Evolutionary conservation across 2,329 filamentous ascomycete genomes (phyloP).

Genomic region (Geosmithia putterillii): DNA sequence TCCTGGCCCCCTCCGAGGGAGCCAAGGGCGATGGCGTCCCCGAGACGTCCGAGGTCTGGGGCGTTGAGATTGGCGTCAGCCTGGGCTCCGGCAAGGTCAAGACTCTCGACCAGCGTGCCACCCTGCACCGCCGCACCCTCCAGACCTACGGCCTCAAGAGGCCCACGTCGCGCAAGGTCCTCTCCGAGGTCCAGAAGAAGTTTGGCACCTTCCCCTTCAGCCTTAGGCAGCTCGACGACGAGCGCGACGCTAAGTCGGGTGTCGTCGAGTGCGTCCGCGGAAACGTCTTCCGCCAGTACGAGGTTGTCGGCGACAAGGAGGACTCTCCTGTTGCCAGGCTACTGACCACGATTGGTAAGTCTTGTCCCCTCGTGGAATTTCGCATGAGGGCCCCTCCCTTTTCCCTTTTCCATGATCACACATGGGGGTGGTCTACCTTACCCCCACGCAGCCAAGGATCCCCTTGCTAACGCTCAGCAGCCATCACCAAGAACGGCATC

Average conservation of each 20-base stretch:
- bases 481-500: conserved; percentile 95
- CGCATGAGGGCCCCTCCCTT: too few relatives aligned
- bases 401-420: too few relatives aligned
- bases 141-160: conserved; percentile 91
- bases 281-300: conserved; percentile 89
- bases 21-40: conserved; percentile 83
- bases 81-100: conserved; percentile 91
- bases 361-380: neutral
- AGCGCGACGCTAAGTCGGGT: conserved; percentile 89
- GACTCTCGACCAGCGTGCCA: conserved; percentile 74
- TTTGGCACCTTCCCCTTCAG: conserved; percentile 98
- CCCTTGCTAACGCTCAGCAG: too few relatives aligned
- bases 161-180: conserved; percentile 79
- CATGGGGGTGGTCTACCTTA: too few relatives aligned
- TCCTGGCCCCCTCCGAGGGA: conserved; percentile 74
- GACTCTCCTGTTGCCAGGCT: conserved; percentile 71
- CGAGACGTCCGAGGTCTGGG: conserved; percentile 90
- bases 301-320: conserved; percentile 91
- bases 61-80: conserved; percentile 90
- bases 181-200: conserved; percentile 93
- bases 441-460: too few relatives aligned
- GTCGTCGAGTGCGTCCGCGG: conserved; percentile 92
- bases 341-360: conserved; percentile 85
- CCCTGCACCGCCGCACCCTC: conserved; percentile 83
- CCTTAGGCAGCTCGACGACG: conserved; percentile 90